Base-by-base conservation (phyloP, 768 basidiomycete species). In the Tricholoma flavovirens region DNA sequence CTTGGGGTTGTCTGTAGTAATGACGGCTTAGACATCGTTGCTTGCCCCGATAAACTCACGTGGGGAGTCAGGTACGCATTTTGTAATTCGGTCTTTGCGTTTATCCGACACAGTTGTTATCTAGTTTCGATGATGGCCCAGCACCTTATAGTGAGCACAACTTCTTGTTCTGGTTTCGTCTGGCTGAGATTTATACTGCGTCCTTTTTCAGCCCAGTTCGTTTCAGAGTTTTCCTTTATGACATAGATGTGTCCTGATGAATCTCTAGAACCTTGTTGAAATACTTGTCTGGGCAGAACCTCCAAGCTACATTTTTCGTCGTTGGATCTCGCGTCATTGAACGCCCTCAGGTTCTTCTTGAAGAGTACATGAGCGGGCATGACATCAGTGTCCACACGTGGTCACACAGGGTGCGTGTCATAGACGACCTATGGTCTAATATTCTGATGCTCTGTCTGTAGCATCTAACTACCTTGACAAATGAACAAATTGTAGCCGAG, bases 331-430 rank as follows among this genome's bases (percentile, higher is more conserved):
- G 94, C 56, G 86, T 88, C 55, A 78, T 95, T 58, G 88, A 91
- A 54, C 79, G 84, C 49, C 88, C 94, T 11, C 66, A 74, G 12
- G 81, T 93, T 56, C 77, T 98, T 15, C 72, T 89, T 50, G 83
- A 90, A 62, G 87, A 90, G 64, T 90, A 89, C 71, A 87, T 90
- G 86, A 54, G 72, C 22, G 87, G 88, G 43, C 84, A 91, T 66
- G 88, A 92, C 68, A 85, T 90, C 64, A 83, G 84, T 58, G 86
- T 93, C 2, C 91, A 93, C 71, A 94, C 93, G 10, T 98, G 94
- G 94, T 90, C 90, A 0, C 94, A 96, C 68, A 81, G 72, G 55
- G 87, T 83, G 56, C 15, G 75, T 65, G 0, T 36, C 11, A 50
- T n/a, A 36, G 29, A 32, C 54, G 45, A 17, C 19, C n/a, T 12